phyloP scores from a whole-genome alignment of 805 yeast species.

The Cyberlindnera saturnus region DNA sequence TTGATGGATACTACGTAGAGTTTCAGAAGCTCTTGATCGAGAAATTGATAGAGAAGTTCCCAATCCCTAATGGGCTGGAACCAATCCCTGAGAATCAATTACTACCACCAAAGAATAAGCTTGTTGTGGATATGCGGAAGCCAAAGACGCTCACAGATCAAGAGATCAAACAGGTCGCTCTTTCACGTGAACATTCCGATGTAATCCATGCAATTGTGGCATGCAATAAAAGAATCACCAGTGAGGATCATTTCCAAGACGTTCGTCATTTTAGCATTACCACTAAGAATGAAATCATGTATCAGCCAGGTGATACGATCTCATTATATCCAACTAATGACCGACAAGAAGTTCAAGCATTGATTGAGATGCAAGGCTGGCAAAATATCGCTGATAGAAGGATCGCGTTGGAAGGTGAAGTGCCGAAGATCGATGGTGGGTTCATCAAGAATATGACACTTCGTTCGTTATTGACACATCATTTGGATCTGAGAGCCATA shows the following conservation, averaged over 20 bases:
- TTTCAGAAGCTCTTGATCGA: slow-evolving; percentile 55
- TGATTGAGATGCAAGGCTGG: slow-evolving; percentile 75
- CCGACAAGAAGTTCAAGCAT: slow-evolving; percentile 51
- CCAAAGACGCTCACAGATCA: slow-evolving; percentile 27
- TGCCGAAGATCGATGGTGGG: slow-evolving; percentile 49
- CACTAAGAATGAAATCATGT: slow-evolving; percentile 25
- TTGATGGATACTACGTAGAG: slow-evolving; percentile 69
- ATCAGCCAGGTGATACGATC: slow-evolving; percentile 76
- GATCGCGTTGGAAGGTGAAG: slow-evolving; percentile 25
- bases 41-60: slow-evolving; percentile 28
- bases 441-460: slow-evolving; percentile 58
- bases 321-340: slow-evolving; percentile 73
- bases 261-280: slow-evolving; percentile 50
- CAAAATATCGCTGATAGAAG: slow-evolving; percentile 58
- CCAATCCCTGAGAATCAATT: slow-evolving; percentile 30
- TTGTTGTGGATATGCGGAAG: slow-evolving; percentile 25
- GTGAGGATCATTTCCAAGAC: slow-evolving; percentile 79
- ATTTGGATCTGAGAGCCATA: slow-evolving; percentile 74
- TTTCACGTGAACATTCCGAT: slow-evolving; percentile 23
- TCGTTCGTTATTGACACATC: slow-evolving; percentile 66
- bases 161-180: slow-evolving; percentile 24
- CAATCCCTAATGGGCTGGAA: slow-evolving; percentile 26
- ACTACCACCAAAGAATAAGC: slow-evolving; percentile 31
- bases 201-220: slow-evolving; percentile 39
- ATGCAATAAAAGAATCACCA: slow-evolving; percentile 57